Conservation (phyloP, 1,284 basidiomycete species). For the Sutorius eximius region DNA sequence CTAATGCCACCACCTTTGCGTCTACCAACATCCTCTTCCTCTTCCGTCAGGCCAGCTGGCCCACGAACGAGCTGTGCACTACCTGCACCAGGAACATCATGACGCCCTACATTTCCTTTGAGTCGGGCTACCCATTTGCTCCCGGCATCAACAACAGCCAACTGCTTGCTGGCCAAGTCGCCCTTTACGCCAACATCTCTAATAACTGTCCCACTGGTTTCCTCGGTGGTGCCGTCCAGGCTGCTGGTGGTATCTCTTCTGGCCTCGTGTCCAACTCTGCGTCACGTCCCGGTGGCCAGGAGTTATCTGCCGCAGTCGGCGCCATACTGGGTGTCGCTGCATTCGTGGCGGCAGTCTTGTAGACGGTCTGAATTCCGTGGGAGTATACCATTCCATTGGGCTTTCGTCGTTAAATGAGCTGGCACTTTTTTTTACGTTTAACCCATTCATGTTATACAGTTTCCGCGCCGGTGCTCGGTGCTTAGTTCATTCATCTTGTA, state of each 20-base stretch:
- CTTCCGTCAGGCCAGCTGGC: conserved; percentile 59
- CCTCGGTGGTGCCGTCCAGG: conserved; percentile 61
- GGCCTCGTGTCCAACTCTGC: conserved; percentile 37
- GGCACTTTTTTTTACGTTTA: conserved; percentile 17
- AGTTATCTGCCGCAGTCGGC: conserved; percentile 25
- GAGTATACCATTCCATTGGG: conserved; percentile 22
- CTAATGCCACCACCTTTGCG: conserved; percentile 69
- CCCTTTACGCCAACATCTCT: conserved; percentile 63
- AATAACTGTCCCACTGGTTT: conserved; percentile 62
- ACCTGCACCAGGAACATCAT: conserved; percentile 78
- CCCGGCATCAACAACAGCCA: conserved; percentile 66
- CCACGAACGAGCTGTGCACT: conserved; percentile 65
- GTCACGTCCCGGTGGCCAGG: conserved; percentile 23
- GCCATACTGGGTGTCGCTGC: conserved; percentile 31
- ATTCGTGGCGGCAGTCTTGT: conserved; percentile 22
- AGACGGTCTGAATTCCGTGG: conserved; percentile 1
- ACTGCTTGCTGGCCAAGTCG: conserved; percentile 65
- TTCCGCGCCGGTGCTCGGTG: conserved; percentile 8
- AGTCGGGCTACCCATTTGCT: conserved; percentile 69
- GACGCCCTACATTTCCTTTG: conserved; percentile 73
- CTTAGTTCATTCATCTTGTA: conserved; percentile 19
- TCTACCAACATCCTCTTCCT: conserved; percentile 76
- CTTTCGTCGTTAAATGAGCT: conserved; percentile 25
- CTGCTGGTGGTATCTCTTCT: conserved; percentile 59
- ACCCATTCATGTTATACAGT: conserved; percentile 11